Evolutionary conservation across 495 filamentous ascomycete genomes (phyloP).

Genomic region (Bacidia rubella): DNA sequence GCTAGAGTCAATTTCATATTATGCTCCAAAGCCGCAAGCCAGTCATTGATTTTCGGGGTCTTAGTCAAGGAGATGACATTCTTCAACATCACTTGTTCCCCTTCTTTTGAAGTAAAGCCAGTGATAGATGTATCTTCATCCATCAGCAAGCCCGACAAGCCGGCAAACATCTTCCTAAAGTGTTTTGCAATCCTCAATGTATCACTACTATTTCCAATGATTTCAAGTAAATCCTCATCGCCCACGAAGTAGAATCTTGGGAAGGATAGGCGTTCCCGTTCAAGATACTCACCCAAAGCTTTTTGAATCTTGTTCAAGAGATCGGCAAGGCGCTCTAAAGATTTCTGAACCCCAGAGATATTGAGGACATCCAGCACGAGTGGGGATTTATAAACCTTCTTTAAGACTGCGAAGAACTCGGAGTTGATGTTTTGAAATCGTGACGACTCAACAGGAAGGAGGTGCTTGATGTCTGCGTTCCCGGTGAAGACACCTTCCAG

Average conservation of each 20-base stretch:
- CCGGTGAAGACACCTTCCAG: conserved; percentile 96
- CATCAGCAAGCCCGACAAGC: conserved; percentile 76
- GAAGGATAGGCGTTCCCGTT: conserved; percentile 92
- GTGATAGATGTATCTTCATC: conserved; percentile 81
- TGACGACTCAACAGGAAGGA: conserved; percentile 88
- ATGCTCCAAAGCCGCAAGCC: conserved; percentile 77
- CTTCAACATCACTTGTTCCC: conserved; percentile 75
- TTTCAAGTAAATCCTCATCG: conserved; percentile 97
- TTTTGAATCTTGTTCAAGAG: conserved; percentile 98
- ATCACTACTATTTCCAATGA: conserved; percentile 98
- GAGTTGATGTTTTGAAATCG: conserved; percentile 98
- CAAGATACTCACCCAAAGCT: conserved; percentile 93
- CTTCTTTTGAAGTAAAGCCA: conserved; percentile 91
- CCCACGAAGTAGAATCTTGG: conserved; percentile 98
- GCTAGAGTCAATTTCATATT: conserved; percentile 92
- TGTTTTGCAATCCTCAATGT: conserved; percentile 91
- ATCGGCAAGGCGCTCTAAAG: conserved; percentile 83
- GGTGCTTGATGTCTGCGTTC: conserved; percentile 96
- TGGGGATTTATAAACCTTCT: conserved; percentile 91
- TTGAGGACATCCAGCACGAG: conserved; percentile 89
- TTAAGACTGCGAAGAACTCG: conserved; percentile 95
- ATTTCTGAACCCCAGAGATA: conserved; percentile 90
- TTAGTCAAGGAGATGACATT: conserved; percentile 83
- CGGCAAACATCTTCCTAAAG: conserved; percentile 99
- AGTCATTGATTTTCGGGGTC: conserved; percentile 94